Evolutionary conservation across 2,329 filamentous ascomycete species (phyloP).

Genomic region (Colletotrichum sp.): DNA sequence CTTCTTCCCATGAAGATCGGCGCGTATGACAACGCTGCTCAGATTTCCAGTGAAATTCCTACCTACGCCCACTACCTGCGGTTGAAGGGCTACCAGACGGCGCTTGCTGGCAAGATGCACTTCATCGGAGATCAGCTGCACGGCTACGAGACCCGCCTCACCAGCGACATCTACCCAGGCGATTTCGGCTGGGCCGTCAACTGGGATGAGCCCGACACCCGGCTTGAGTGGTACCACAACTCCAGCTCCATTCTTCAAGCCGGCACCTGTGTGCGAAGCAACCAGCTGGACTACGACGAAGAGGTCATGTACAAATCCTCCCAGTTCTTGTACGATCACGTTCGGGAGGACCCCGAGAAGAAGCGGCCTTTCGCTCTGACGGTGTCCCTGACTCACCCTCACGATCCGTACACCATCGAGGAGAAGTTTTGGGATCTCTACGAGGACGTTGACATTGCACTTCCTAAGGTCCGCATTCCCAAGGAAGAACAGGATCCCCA

Average conservation of each 20-base stretch:
- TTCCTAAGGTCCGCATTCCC: conserved; percentile 79
- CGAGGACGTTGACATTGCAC: conserved; percentile 83
- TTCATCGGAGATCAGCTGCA: conserved; percentile 95
- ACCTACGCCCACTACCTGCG: conserved; percentile 94
- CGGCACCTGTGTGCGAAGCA: conserved; percentile 86
- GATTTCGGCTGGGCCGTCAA: conserved; percentile 96
- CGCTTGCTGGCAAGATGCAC: conserved; percentile 95
- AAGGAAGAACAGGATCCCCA: conserved; percentile 86
- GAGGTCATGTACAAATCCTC: conserved; percentile 92
- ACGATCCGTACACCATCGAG: conserved; percentile 94
- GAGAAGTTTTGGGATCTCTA: conserved; percentile 94
- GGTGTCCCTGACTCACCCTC: conserved; percentile 90
- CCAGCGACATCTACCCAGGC: conserved; percentile 94
- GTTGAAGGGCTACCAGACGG: conserved; percentile 85
- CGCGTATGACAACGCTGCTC: conserved; percentile 89
- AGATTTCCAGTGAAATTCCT: conserved; percentile 82
- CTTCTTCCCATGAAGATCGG: conserved; percentile 91
- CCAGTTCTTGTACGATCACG: conserved; percentile 90
- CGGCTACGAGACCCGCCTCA: conserved; percentile 90
- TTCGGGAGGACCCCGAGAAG: conserved; percentile 75
- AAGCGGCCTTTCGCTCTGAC: conserved; percentile 86
- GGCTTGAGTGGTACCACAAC: conserved; percentile 96
- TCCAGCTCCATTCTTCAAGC: conserved; percentile 92
- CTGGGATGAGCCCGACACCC: conserved; percentile 87
- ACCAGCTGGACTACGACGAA: conserved; percentile 95